phyloP scores from a whole-genome alignment of 805 yeast genomes.

The Jamesozyma hellenica region DNA sequence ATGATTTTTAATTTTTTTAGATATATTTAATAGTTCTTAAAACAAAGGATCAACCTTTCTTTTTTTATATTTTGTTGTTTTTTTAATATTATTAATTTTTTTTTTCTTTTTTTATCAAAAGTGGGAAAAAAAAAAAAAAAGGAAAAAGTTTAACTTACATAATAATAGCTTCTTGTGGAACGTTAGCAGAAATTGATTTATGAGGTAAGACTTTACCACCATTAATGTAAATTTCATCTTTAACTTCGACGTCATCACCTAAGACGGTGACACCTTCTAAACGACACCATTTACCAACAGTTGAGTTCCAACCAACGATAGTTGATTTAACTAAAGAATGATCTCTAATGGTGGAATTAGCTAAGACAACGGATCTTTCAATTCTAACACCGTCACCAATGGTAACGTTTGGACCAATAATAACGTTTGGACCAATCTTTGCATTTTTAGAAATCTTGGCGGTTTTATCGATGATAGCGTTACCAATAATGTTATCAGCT shows the following conservation, averaged over 20 bases:
- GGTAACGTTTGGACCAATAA: constrained; percentile 90
- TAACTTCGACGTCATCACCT: constrained; percentile 97
- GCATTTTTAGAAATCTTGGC: constrained; percentile 89
- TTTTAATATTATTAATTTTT: no score
- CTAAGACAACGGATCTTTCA: constrained; percentile 85
- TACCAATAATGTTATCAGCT: constrained; percentile 72
- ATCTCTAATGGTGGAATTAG: constrained; percentile 85
- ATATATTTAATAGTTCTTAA: not conserved
- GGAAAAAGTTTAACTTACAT: constrained; percentile 47
- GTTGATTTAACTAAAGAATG: constrained; percentile 97
- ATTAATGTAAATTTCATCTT: constrained; percentile 96
- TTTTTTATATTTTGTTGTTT: no score
- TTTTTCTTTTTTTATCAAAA: no score
- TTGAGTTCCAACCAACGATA: constrained; percentile 98
- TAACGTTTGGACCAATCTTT: constrained; percentile 96
- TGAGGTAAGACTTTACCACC: constrained; percentile 99
- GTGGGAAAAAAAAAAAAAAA: constrained; percentile 1
- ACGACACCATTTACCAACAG: constrained; percentile 98
- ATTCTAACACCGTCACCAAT: constrained; percentile 98
- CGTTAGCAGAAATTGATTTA: constrained; percentile 90
- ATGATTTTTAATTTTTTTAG: no score
- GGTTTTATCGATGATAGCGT: constrained; percentile 88
- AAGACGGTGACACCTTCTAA: constrained; percentile 94
- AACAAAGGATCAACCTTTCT: not conserved
- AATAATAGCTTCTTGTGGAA: constrained; percentile 95